Base-by-base conservation (phyloP, 345 rosid genomes). In the Combretum micranthum region DNA sequence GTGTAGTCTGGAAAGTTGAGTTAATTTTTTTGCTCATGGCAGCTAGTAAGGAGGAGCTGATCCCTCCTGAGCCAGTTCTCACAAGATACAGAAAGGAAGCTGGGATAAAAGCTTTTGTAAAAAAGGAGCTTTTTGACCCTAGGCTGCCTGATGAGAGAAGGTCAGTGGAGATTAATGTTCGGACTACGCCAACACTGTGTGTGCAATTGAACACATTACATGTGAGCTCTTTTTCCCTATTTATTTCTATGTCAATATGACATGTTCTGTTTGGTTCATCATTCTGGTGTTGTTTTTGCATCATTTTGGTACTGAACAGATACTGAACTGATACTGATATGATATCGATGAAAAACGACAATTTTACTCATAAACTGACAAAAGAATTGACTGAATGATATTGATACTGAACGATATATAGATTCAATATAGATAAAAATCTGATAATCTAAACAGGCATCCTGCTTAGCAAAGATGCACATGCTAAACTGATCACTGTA, bases 31-130 rank as follows among this genome's bases (percentile, higher is more conserved):
- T 71, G 32, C 20, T 25, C 57, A 55, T 75, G 70, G 70, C 83
- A 93, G 99, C 80, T 22, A 82, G 76, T 79, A 93, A 86, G 71
- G 99, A 86, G 62, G 99, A 93, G 73, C 67, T 93, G 57, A 67
- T 93, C 61, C 97, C 99, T 63, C 96, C 99, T 53, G 86, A 81
- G 70, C 99, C 99, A 57, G 75, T 86, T 69, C 94, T 93, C 64
- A 88, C 99, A 7, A 80, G 99, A 70, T 82, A 80, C 82, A 84
- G 53, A 72, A 89, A 61, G 78, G 99, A 89, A 77, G 84, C 83
- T 72, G 91, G 93, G 52, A 78, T 89, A 71, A 93, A 93, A 71
- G 96, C 83, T 52, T 88, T 93, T 72, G 96, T 89, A 43, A 93
- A 85, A 77, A 93, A 93, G 85, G 99, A 93, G 63, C 74, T 89